Base-by-base conservation (phyloP, 768 basidiomycete genomes). In the Pholiota molesta region DNA sequence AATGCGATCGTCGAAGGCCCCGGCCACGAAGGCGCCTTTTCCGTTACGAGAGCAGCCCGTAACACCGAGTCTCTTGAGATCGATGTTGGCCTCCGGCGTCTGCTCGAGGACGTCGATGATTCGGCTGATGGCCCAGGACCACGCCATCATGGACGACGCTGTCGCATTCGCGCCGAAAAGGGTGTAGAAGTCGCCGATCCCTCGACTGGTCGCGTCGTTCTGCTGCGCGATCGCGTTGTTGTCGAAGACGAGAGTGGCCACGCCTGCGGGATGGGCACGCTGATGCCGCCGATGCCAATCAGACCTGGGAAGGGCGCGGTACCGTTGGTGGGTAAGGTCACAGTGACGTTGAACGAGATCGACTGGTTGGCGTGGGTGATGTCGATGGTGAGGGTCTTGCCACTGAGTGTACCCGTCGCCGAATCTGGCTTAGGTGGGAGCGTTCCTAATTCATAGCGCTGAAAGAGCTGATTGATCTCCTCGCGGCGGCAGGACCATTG, bases 31-130 rank as follows among this genome's bases (percentile, higher is more conserved):
- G 1, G 84, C 83, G 57, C 83, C 85, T 69, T 86, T 85, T 66
- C 84, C 85, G 64, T 85, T 77, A 40, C 83, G 76, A 31, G 82
- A 83, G 71, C 84, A 85, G 9, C 84, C 83, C 0, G 83, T 83
- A 35, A 85, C 82, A 17, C 74, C 85, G 59, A 85, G 76, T 60
- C 75, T 75, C 31, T 67, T 66, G 8, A 77, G 65, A 68, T 85
- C 76, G 69, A 86, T 81, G 52, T 77, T 74, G 6, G 79, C 75
- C 17, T 71, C 59, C 7, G 82, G 75, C 0, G 77, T 81, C 33
- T 65, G 69, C 71, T 83, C 81, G 47, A 86, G 75, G 10, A 78
- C 82, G 68, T 85, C 85, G 70, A 86, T 84, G 70, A 86, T 79
- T 23, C 85, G 82, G 52, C 77, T 77, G 55, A 84, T 78, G 60